These are phyloP conservation scores for Chaetoceros muelleri DNA, from an alignment of 108 stramenopile species.

Conservation along the genomic window DNA sequence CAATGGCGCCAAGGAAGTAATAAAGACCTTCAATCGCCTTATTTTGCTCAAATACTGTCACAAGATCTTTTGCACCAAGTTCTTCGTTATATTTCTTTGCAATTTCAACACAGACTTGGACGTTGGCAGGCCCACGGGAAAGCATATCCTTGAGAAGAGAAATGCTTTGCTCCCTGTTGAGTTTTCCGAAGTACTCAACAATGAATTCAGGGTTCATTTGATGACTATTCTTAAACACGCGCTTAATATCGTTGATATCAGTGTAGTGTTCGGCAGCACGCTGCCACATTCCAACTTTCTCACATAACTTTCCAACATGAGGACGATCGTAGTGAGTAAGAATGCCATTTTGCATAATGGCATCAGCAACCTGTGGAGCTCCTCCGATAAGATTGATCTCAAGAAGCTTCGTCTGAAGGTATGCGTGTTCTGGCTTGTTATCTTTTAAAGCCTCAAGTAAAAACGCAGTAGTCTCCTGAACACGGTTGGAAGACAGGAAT, in stretches of 20 bases:
- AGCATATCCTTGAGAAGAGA: slow-evolving; percentile 95
- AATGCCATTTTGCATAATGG: slow-evolving; percentile 98
- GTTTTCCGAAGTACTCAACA: slow-evolving; percentile 92
- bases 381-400: slow-evolving; percentile 99
- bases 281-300: slow-evolving; percentile 97
- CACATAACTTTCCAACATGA: slow-evolving; percentile 97
- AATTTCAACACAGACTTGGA: slow-evolving; percentile 94
- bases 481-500: slow-evolving; percentile 91
- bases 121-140: slow-evolving; percentile 84
- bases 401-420: slow-evolving; percentile 99
- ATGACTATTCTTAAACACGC: slow-evolving; percentile 92
- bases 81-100: slow-evolving; percentile 98
- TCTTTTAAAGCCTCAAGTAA: slow-evolving; percentile 97
- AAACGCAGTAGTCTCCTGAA: slow-evolving; percentile 97
- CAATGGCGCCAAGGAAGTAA: slow-evolving; percentile 95
- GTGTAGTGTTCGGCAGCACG: slow-evolving; percentile 99
- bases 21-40: slow-evolving; percentile 95
- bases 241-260: slow-evolving; percentile 97
- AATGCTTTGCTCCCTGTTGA: slow-evolving; percentile 89
- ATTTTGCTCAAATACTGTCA: slow-evolving; percentile 92
- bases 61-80: slow-evolving; percentile 88
- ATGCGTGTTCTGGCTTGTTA: slow-evolving; percentile 96
- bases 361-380: slow-evolving; percentile 98
- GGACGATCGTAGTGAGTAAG: slow-evolving; percentile 95
- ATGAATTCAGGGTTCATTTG: slow-evolving; percentile 96